Conservation (phyloP, 495 filamentous ascomycete genomes). For the Halenospora varia region DNA sequence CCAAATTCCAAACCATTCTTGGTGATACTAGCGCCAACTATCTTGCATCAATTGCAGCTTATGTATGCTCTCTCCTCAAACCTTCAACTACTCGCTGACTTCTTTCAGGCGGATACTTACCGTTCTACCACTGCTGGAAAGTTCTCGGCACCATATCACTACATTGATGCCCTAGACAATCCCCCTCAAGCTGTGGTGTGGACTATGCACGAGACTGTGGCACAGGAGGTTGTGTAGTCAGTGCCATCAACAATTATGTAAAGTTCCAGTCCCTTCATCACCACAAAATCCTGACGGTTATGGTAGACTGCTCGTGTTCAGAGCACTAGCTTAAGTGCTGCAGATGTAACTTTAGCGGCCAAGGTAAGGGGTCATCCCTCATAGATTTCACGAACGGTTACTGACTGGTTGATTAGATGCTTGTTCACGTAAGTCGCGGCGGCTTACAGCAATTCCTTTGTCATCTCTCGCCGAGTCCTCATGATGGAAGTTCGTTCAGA, state of each 20-base stretch:
- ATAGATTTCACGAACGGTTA: neutral
- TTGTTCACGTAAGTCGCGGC: slow-evolving; percentile 23
- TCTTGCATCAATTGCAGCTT: slow-evolving; percentile 48
- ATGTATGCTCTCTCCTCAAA: slow-evolving; percentile 28
- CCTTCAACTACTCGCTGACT: neutral
- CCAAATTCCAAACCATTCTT: slow-evolving; percentile 37
- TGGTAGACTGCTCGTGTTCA: slow-evolving; percentile 12
- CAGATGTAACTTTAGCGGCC: slow-evolving; percentile 12
- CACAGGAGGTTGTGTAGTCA: slow-evolving; percentile 51
- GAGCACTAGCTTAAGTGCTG: slow-evolving; percentile 6
- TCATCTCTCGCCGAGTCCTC: neutral
- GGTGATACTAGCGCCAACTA: slow-evolving; percentile 39
- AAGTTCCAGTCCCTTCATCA: slow-evolving; percentile 2
- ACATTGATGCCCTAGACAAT: slow-evolving; percentile 60
- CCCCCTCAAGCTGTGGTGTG: slow-evolving; percentile 58
- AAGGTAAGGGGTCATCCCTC: slow-evolving; percentile 10
- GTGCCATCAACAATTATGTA: slow-evolving; percentile 59
- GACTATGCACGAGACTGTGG: slow-evolving; percentile 55
- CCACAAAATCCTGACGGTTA: neutral
- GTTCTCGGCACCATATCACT: slow-evolving; percentile 54
- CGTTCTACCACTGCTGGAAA: slow-evolving; percentile 47
- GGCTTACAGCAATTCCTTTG: too few relatives aligned
- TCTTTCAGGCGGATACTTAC: slow-evolving; percentile 38
- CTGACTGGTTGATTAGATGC: slow-evolving; percentile 8
- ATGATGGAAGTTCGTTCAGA: neutral